phyloP scores from a whole-genome alignment of 768 basidiomycete species.

The Albatrellus ellisii region DNA sequence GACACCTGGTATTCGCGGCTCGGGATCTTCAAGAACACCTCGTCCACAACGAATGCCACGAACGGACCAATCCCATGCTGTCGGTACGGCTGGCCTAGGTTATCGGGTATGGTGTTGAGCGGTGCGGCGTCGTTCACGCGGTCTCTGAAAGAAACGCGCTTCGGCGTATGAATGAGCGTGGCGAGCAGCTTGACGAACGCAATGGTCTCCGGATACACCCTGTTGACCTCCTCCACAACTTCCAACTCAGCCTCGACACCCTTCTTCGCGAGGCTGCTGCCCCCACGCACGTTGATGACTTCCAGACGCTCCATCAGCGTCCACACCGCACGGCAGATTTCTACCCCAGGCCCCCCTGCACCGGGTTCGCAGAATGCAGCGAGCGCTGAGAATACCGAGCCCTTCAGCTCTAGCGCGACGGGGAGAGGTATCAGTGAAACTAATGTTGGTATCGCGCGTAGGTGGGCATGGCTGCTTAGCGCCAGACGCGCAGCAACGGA shows the following conservation, averaged over 20 bases:
- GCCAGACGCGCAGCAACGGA: conserved; percentile 72
- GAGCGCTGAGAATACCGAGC: conserved; percentile 68
- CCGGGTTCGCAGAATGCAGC: conserved; percentile 77
- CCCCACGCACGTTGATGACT: conserved; percentile 62
- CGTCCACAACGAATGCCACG: conserved; percentile 78
- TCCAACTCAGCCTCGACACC: conserved; percentile 84
- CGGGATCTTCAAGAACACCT: conserved; percentile 70
- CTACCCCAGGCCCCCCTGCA: conserved; percentile 56
- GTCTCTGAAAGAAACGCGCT: conserved; percentile 50
- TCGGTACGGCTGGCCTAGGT: conserved; percentile 69
- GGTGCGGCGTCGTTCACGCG: conserved; percentile 45
- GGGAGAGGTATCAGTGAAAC: conserved; percentile 66
- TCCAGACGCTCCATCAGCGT: conserved; percentile 72
- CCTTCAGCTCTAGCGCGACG: conserved; percentile 86
- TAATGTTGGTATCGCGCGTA: conserved; percentile 72
- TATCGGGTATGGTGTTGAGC: conserved; percentile 66
- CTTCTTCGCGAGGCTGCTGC: conserved; percentile 40
- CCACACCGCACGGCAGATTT: conserved; percentile 79
- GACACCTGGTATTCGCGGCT: conserved; percentile 62
- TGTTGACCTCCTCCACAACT: conserved; percentile 68
- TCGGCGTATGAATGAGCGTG: conserved; percentile 75
- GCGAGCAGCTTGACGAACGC: conserved; percentile 77
- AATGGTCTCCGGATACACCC: conserved; percentile 78
- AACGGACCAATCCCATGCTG: conserved; percentile 74
- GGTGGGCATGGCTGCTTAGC: conserved; percentile 61